These are phyloP conservation scores for Suhomyces panamericanus DNA, from an alignment of 1,139 yeast species.

Conservation along the genomic window DNA sequence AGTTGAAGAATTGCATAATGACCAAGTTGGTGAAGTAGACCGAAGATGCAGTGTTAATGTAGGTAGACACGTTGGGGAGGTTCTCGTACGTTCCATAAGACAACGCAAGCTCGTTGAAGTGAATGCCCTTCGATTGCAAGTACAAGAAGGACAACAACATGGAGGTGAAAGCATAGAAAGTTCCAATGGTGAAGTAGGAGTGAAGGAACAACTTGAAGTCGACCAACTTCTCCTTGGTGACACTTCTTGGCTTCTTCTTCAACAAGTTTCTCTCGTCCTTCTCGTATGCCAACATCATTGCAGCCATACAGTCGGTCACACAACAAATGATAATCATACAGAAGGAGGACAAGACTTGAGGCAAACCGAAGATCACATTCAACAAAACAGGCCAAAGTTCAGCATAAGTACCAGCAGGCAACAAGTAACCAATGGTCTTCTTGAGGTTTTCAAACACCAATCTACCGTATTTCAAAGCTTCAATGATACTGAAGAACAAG, in stretches of 20 bases:
- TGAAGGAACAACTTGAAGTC: conserved; percentile 43
- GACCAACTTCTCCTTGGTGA: conserved; percentile 46
- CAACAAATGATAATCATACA: conserved; percentile 53
- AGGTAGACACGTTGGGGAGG: conserved; percentile 25
- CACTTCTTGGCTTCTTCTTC: conserved; percentile 43
- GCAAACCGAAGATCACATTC: conserved; percentile 51
- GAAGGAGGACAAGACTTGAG: conserved; percentile 52
- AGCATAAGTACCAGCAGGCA: conserved; percentile 56
- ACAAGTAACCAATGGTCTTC: conserved; percentile 50
- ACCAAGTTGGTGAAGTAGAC: conserved; percentile 53
- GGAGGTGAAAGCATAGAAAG: conserved; percentile 43
- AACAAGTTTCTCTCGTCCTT: conserved; percentile 46
- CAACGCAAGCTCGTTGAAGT: conserved; percentile 36
- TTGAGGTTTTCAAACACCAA: conserved; percentile 53
- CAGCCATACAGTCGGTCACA: conserved; percentile 49
- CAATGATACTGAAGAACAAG: conserved; percentile 45
- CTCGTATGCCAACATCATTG: conserved; percentile 48
- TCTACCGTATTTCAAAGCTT: conserved; percentile 50
- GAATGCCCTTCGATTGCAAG: conserved; percentile 39
- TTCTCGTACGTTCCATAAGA: conserved; percentile 38
- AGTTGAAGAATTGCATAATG: conserved; percentile 50
- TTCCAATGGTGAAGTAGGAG: conserved; percentile 47
- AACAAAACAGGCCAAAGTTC: conserved; percentile 55
- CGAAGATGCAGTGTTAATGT: conserved; percentile 41
- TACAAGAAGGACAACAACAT: conserved; percentile 45